These are phyloP conservation scores for Diaporthe nobilis DNA, from an alignment of 2,329 filamentous ascomycete genomes.

Conservation along the genomic window DNA sequence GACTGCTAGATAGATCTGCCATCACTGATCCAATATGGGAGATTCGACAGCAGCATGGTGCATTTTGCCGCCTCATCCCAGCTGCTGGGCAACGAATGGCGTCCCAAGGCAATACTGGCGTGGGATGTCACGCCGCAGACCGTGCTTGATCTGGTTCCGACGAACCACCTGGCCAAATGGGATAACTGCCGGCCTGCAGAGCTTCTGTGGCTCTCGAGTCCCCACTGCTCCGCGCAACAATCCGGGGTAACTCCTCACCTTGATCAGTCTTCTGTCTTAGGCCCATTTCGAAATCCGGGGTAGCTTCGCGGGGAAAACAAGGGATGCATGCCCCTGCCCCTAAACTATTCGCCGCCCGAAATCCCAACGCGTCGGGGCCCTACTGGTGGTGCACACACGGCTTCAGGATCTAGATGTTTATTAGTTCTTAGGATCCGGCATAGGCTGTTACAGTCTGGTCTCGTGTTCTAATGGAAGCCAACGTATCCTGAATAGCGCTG, in stretches of 20 bases:
- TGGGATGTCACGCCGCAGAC: conserved; percentile 11
- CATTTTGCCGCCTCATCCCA: conserved; percentile 27
- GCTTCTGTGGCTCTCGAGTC: background rate
- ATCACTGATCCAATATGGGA: conserved; percentile 23
- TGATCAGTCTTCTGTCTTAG: background rate
- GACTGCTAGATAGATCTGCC: background rate
- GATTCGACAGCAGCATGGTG: conserved; percentile 13
- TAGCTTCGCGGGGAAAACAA: conserved; percentile 15
- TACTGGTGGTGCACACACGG: background rate
- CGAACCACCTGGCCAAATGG: conserved; percentile 35
- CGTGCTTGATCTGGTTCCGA: background rate
- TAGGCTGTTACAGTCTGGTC: background rate
- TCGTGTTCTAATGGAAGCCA: background rate
- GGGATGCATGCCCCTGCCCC: conserved; percentile 2
- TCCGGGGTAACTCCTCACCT: conserved; percentile 18
- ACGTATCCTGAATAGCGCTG: conserved; percentile 10
- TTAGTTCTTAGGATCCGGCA: no score
- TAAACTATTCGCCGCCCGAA: background rate
- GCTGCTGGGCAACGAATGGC: conserved; percentile 17
- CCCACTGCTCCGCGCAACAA: background rate
- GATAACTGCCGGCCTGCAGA: conserved; percentile 37
- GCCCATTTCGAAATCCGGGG: conserved; percentile 31
- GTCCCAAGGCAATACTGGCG: background rate
- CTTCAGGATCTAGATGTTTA: no score
- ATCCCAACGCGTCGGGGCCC: background rate